Evolutionary conservation across 2,329 filamentous ascomycete species (phyloP).

Genomic region (Epichloe sp.): DNA sequence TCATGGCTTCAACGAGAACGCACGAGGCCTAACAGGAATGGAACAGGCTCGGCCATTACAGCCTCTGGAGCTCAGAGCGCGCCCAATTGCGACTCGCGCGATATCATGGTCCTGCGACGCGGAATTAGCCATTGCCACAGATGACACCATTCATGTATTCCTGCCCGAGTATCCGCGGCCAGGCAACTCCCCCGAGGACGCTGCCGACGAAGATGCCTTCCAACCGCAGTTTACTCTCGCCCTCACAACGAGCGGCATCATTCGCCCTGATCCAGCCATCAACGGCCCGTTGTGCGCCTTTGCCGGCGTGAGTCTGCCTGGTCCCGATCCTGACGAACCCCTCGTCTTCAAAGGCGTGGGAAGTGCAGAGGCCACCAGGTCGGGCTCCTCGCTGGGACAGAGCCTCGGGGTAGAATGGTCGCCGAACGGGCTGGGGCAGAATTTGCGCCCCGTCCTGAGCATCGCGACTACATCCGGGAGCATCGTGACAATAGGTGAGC

Average conservation of each 20-base stretch:
- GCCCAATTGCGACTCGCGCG: slow-evolving; percentile 30
- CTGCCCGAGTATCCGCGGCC: slow-evolving; percentile 30
- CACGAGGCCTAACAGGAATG: neutral
- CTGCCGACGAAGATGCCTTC: slow-evolving; percentile 14
- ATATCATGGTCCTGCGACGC: slow-evolving; percentile 43
- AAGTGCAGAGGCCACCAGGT: slow-evolving; percentile 30
- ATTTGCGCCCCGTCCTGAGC: slow-evolving; percentile 36
- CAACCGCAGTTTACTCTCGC: slow-evolving; percentile 21
- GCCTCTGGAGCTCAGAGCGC: slow-evolving; percentile 28
- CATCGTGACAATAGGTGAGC: slow-evolving; percentile 39
- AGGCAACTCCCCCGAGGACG: slow-evolving; percentile 12
- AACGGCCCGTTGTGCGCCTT: slow-evolving; percentile 32
- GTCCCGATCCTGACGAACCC: slow-evolving; percentile 12
- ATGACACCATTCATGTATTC: slow-evolving; percentile 40
- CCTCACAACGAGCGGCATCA: slow-evolving; percentile 19
- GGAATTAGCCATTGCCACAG: slow-evolving; percentile 42
- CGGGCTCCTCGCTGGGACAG: slow-evolving; percentile 39
- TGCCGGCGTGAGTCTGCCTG: slow-evolving; percentile 21
- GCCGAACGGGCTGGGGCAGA: slow-evolving; percentile 42
- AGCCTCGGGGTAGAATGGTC: slow-evolving; percentile 43
- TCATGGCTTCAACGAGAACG: neutral
- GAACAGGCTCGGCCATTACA: slow-evolving; percentile 33
- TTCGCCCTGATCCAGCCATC: slow-evolving; percentile 28
- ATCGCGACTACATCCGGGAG: slow-evolving; percentile 37
- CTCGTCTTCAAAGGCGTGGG: slow-evolving; percentile 30